phyloP scores from a whole-genome alignment of 371 early-diverging fungal genomes.

The Dinochytrium kinnereticum region DNA sequence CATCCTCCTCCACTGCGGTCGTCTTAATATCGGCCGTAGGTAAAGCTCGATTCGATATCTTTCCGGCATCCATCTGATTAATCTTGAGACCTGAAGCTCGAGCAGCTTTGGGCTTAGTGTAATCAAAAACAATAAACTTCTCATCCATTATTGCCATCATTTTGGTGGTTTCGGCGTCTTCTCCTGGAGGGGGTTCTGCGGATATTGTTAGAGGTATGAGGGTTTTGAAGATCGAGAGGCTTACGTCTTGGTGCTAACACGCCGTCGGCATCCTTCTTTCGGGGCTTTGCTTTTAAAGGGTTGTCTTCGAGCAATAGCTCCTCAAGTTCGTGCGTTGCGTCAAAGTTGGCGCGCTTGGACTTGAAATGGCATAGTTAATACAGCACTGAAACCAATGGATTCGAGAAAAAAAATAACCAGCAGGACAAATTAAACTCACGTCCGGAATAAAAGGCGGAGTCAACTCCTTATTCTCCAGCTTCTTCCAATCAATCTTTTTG shows the following conservation, averaged over 20 bases:
- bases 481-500: conserved; percentile 49
- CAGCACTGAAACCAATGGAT: not conserved
- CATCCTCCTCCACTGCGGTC: not conserved
- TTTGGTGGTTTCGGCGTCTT: conserved; percentile 37
- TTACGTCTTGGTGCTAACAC: conserved; percentile 23
- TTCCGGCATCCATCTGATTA: conserved; percentile 4
- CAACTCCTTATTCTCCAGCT: conserved; percentile 48
- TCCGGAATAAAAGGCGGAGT: conserved; percentile 59
- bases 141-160: conserved; percentile 51
- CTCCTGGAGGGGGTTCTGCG: conserved; percentile 29
- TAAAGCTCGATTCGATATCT: not conserved
- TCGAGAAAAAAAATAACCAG: no score
- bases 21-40: not conserved
- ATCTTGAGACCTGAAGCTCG: not conserved
- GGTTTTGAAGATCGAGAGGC: no score
- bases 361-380: conserved; percentile 5
- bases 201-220: no score
- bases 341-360: conserved; percentile 71
- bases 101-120: conserved; percentile 31
- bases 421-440: no score
- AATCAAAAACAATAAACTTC: conserved; percentile 52
- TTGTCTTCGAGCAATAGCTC: conserved; percentile 89
- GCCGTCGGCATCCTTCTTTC: conserved; percentile 47
- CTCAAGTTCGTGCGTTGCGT: conserved; percentile 92
- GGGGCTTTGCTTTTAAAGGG: conserved; percentile 64